These are phyloP conservation scores for Celoporthe dispersa DNA, from an alignment of 2,329 filamentous ascomycete species.

Conservation along the genomic window DNA sequence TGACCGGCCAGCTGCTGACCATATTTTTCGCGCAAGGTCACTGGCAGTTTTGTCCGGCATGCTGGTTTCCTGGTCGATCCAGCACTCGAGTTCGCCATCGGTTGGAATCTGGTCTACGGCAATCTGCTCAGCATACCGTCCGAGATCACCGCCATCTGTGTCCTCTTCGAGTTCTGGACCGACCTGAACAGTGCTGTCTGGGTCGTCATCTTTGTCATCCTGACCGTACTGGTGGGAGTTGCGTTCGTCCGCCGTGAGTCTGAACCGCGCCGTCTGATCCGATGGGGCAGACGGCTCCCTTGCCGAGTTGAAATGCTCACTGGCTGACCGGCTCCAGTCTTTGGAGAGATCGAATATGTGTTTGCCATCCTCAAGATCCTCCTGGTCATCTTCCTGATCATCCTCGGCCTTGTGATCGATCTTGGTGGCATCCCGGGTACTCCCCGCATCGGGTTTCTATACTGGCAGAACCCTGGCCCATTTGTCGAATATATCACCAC, in stretches of 20 bases:
- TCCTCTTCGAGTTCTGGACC: conserved; percentile 68
- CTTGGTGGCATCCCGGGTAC: conserved; percentile 64
- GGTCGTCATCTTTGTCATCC: conserved; percentile 55
- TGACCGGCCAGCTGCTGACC: neutral
- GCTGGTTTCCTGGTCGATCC: conserved; percentile 65
- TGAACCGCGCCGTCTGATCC: too few species aligned
- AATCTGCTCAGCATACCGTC: conserved; percentile 58
- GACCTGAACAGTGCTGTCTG: conserved; percentile 58
- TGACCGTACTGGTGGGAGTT: conserved; percentile 61
- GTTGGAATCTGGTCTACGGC: conserved; percentile 60
- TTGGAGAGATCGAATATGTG: conserved; percentile 61
- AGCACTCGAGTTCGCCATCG: conserved; percentile 59
- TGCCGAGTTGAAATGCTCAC: neutral
- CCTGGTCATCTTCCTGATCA: conserved; percentile 64
- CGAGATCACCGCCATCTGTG: conserved; percentile 66
- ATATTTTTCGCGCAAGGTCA: conserved; percentile 42
- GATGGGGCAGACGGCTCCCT: too few species aligned
- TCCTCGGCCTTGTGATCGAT: conserved; percentile 65
- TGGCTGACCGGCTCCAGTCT: conserved; percentile 42
- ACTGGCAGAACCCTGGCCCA: conserved; percentile 69
- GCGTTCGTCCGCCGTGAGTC: conserved; percentile 51
- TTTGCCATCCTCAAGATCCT: conserved; percentile 61
- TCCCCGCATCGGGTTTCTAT: conserved; percentile 65
- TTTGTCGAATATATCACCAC: conserved; percentile 68
- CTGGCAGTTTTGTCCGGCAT: conserved; percentile 65